These are phyloP conservation scores for Dujonia santamariae DNA, from an alignment of 1,139 yeast genomes.

Conservation along the genomic window DNA sequence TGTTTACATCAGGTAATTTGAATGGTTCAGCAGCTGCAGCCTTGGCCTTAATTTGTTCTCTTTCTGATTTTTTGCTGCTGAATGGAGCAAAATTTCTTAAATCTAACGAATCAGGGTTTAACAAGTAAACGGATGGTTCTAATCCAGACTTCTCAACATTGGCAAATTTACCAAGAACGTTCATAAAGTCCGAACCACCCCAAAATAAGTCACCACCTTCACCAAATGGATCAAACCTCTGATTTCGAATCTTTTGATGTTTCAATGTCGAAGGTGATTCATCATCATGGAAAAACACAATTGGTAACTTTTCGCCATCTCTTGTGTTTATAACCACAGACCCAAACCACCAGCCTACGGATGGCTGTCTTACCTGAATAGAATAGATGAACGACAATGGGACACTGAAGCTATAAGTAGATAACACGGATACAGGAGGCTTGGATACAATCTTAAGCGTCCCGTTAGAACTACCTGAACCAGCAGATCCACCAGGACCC, in stretches of 20 bases:
- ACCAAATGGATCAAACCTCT: slow-evolving; percentile 73
- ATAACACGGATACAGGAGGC: slow-evolving; percentile 50
- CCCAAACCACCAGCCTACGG: slow-evolving; percentile 90
- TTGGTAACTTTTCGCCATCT: slow-evolving; percentile 70
- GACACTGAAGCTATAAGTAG: slow-evolving; percentile 65
- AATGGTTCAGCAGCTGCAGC: slow-evolving; percentile 17
- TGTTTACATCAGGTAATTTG: slow-evolving; percentile 40
- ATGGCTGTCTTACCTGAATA: slow-evolving; percentile 79
- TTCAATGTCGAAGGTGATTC: slow-evolving; percentile 72
- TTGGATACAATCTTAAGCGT: slow-evolving; percentile 34
- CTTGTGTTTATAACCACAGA: slow-evolving; percentile 71
- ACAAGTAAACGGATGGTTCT: slow-evolving; percentile 68
- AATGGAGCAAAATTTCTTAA: slow-evolving; percentile 73
- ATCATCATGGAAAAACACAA: slow-evolving; percentile 88
- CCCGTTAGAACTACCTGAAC: slow-evolving; percentile 8
- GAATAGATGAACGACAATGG: slow-evolving; percentile 66
- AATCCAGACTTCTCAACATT: slow-evolving; percentile 65
- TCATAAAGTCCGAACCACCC: slow-evolving; percentile 86
- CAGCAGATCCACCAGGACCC: slow-evolving; percentile 3
- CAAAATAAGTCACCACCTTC: slow-evolving; percentile 66
- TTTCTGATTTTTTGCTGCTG: slow-evolving; percentile 13
- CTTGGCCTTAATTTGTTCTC: slow-evolving; percentile 13
- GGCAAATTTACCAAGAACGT: slow-evolving; percentile 50
- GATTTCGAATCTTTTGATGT: slow-evolving; percentile 56
- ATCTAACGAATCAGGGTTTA: slow-evolving; percentile 81